Percentiles rank a stretch among this genome's conserved stretches.
Evolutionary conservation across 768 basidiomycete species (phyloP).

Genomic region (Phaeolepiota aurea): DNA sequence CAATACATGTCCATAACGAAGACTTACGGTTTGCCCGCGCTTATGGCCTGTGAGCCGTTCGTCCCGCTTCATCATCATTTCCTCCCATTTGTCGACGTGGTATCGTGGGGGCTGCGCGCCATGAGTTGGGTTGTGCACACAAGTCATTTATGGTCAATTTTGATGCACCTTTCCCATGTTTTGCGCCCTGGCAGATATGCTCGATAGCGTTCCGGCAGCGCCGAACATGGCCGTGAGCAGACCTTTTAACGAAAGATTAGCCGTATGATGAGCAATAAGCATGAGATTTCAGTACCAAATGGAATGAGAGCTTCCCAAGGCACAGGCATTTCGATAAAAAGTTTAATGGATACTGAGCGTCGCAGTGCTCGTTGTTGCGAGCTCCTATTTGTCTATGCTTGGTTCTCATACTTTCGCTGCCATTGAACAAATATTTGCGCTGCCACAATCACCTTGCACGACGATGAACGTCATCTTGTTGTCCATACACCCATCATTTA

Average conservation of each 20-base stretch:
- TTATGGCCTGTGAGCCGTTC: conserved; percentile 76
- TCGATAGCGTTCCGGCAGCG: conserved; percentile 82
- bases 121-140: no score
- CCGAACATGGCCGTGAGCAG: conserved; percentile 85
- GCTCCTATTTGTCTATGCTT: background rate
- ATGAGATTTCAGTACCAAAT: conserved; percentile 56
- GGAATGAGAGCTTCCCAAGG: conserved; percentile 98
- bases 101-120: conserved; percentile 70
- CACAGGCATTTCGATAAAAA: conserved; percentile 66
- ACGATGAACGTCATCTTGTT: no score
- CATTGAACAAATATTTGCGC: no score
- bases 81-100: conserved; percentile 83
- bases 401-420: no score
- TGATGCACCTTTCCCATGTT: conserved; percentile 84
- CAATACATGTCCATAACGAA: conserved; percentile 7
- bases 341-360: background rate
- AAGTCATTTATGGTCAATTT: background rate
- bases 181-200: conserved; percentile 67
- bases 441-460: no score
- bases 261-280: background rate
- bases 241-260: conserved; percentile 32
- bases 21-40: conserved; percentile 78
- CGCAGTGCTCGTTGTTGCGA: background rate
- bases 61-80: conserved; percentile 95
- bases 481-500: no score